Evolutionary conservation across 106 monocot genomes (phyloP), one percentile per base, ranked within the genome.

Genomic region (Posidonia australis): DNA sequence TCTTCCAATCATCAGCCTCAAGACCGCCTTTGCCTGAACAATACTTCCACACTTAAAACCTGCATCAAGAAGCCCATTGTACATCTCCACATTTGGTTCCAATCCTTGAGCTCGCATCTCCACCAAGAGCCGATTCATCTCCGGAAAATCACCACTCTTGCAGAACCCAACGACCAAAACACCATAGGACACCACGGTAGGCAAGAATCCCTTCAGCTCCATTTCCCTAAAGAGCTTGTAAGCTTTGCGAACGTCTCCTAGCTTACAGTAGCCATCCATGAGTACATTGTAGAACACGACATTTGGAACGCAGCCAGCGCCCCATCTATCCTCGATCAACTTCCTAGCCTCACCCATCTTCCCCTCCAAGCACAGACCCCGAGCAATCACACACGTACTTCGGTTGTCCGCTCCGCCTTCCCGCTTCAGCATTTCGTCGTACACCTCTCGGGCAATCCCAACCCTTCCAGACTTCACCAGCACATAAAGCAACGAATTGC

Each of bases 211-310:
- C 63, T 90, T 98, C 42, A 49, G 32, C 54, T 84, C 44, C 94
- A 96, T 90, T 69, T 90, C 77, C 23, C 63, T 64, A 42, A 96
- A 90, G 19, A 90, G 16, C 19, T 7, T 27, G 23, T 32, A 75
- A 12, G 80, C 84, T 47, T 48, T 80, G 55, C 25, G 68, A 54
- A 83, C 64, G 46, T 87, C 44, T 5, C 81, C 82, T 12, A 46
- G 74, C 67, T 74, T 84, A 54, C 75, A 83, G 26, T 84, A 90
- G 3, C 90, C 96, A 73, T 79, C 80, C 2, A 98, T 81, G 28
- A 98, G 52, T 7, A 64, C 71, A 36, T 98, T 98, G 63, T 87
- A 98, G 62, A 96, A 96, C 21, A 96, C 80, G 0, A 69, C 77
- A 69, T 81, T 81, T 1, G 96, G 90, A 43, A 90, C 44, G 52